Conservation (phyloP, 208 protist species). For the Leishmania aethiopica region DNA sequence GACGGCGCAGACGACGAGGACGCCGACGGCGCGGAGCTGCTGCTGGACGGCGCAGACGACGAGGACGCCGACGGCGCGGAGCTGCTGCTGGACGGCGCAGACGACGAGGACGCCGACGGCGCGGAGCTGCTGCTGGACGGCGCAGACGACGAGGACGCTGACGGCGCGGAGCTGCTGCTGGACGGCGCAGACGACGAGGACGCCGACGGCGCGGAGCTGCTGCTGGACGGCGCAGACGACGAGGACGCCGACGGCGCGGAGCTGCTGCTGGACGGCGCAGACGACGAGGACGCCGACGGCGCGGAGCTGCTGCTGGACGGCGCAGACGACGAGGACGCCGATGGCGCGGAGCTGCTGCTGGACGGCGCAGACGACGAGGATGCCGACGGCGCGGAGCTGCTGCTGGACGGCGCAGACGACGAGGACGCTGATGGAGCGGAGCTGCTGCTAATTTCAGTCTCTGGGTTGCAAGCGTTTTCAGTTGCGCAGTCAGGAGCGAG, state of each 20-base stretch:
- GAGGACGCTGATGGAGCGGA: background rate
- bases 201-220: background rate
- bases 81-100: no score
- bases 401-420: conserved; percentile 4
- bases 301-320: background rate
- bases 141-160: no score
- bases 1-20: no score
- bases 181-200: background rate
- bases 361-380: background rate
- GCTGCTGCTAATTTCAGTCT: background rate
- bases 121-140: no score
- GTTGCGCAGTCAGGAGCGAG: conserved; percentile 1
- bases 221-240: background rate
- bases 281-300: background rate
- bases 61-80: no score
- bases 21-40: no score
- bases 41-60: no score
- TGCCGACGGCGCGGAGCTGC: background rate
- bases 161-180: no score
- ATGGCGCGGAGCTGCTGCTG: background rate
- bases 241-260: background rate
- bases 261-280: background rate
- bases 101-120: no score
- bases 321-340: background rate
- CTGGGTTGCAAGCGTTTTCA: background rate